Evolutionary conservation across 164 flowering plant species (phyloP).

Genomic region (Annona cherimola): DNA sequence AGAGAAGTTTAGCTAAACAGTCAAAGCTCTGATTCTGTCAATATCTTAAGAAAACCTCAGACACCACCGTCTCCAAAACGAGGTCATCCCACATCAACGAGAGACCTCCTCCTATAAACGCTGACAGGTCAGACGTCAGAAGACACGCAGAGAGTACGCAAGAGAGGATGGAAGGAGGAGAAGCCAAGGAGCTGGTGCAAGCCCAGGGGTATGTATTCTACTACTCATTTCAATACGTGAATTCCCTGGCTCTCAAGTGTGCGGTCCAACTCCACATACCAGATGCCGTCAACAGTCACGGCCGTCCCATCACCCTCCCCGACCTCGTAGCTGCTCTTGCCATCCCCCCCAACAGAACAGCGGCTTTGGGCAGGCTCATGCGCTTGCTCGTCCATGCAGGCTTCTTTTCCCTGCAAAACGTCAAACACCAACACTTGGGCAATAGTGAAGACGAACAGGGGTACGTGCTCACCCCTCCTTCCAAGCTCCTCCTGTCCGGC

Average conservation of each 20-base stretch:
- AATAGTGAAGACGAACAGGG: not conserved
- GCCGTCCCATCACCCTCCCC: conserved; percentile 2
- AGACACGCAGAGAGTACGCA: too few relatives aligned
- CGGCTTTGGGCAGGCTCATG: conserved; percentile 12
- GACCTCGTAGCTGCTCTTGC: not conserved
- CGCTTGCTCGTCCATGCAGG: conserved; percentile 20
- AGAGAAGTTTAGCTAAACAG: too few relatives aligned
- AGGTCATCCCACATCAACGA: too few relatives aligned
- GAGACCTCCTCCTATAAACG: too few relatives aligned
- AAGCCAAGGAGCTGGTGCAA: not conserved
- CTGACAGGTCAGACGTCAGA: too few relatives aligned
- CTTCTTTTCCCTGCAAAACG: conserved; percentile 1
- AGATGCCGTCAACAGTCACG: conserved; percentile 7
- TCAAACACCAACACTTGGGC: not conserved
- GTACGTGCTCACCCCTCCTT: conserved; percentile 5
- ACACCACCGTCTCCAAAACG: too few relatives aligned
- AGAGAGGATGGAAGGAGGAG: not conserved
- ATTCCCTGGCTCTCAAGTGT: conserved; percentile 13
- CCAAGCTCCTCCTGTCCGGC: conserved; percentile 5
- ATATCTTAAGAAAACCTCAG: too few relatives aligned
- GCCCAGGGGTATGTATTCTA: conserved; percentile 6
- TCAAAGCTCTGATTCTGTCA: too few relatives aligned
- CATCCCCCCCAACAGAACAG: not conserved
- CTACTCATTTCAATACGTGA: not conserved
- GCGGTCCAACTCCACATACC: conserved; percentile 7